Conservation (phyloP, 495 filamentous ascomycete species). For the Penicillium herquei region DNA sequence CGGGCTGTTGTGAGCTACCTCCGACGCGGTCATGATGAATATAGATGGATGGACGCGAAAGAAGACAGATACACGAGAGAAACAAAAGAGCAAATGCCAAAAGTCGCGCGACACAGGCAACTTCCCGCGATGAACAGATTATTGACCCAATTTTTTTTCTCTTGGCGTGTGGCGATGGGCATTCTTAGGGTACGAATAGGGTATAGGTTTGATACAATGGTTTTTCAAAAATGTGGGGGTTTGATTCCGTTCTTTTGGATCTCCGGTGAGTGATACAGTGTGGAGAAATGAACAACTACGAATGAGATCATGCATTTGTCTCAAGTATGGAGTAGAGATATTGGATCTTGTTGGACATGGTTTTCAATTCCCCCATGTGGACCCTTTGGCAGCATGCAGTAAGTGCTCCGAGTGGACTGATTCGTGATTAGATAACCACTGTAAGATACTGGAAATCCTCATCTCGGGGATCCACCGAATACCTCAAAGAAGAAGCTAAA, state of each 20-base stretch:
- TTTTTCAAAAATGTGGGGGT: background rate
- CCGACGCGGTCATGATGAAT: slow-evolving; percentile 15
- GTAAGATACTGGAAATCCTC: background rate
- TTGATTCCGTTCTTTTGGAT: background rate
- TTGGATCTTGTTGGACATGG: background rate
- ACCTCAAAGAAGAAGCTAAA: background rate
- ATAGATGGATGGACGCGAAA: background rate
- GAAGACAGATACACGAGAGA: background rate
- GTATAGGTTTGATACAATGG: background rate
- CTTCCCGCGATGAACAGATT: slow-evolving; percentile 12
- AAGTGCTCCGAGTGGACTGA: background rate
- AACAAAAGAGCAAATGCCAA: slow-evolving; percentile 1
- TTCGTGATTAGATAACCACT: background rate
- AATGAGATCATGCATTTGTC: background rate
- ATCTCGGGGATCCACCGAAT: background rate
- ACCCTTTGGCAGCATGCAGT: background rate
- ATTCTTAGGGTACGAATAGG: slow-evolving; percentile 1
- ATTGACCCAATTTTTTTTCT: slow-evolving; percentile 20
- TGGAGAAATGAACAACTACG: background rate
- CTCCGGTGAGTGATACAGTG: background rate
- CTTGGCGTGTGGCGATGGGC: slow-evolving; percentile 26
- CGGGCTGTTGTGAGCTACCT: slow-evolving; percentile 8
- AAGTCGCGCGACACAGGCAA: slow-evolving; percentile 12
- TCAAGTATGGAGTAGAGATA: background rate
- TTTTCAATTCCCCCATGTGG: background rate